Evolutionary conservation across 495 filamentous ascomycete genomes (phyloP).

Genomic region (Tuber aestivum): DNA sequence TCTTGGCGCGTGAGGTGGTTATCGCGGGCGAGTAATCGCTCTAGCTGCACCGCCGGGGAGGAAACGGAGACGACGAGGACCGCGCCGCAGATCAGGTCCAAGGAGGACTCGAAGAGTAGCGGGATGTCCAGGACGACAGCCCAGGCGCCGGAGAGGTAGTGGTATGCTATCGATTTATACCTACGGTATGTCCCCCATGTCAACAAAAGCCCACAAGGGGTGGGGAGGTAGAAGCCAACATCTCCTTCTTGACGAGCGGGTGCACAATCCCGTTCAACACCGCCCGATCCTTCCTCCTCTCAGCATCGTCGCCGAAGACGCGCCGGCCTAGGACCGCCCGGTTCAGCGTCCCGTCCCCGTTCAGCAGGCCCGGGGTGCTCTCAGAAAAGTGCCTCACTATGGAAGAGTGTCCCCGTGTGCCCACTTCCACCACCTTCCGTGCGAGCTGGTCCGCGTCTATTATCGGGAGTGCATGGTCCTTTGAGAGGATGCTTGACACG

Average conservation of each 20-base stretch:
- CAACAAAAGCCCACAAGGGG: not conserved
- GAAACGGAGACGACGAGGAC: constrained; percentile 78
- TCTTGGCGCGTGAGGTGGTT: constrained; percentile 62
- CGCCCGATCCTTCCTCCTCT: constrained; percentile 59
- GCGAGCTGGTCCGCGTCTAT: constrained; percentile 93
- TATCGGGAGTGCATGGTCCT: constrained; percentile 79
- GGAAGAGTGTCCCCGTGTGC: constrained; percentile 69
- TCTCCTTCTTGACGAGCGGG: constrained; percentile 71
- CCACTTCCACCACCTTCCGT: constrained; percentile 84
- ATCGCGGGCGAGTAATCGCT: constrained; percentile 65
- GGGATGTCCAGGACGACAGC: constrained; percentile 91
- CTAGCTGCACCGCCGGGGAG: constrained; percentile 72
- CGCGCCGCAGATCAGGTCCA: constrained; percentile 72
- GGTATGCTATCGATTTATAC: constrained; percentile 56
- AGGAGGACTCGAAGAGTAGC: constrained; percentile 75
- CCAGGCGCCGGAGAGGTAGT: constrained; percentile 68
- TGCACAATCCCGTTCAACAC: constrained; percentile 88
- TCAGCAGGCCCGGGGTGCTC: constrained; percentile 75
- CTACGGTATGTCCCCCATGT: not conserved
- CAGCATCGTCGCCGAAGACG: constrained; percentile 70
- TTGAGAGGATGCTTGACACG: constrained; percentile 73
- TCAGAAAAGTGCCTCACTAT: constrained; percentile 74
- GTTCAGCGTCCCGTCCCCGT: constrained; percentile 64
- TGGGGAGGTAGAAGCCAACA: constrained; percentile 42
- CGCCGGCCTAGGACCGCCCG: constrained; percentile 74